These are phyloP conservation scores for Chondrostereum purpureum DNA, from an alignment of 1,284 basidiomycete genomes.

Conservation along the genomic window DNA sequence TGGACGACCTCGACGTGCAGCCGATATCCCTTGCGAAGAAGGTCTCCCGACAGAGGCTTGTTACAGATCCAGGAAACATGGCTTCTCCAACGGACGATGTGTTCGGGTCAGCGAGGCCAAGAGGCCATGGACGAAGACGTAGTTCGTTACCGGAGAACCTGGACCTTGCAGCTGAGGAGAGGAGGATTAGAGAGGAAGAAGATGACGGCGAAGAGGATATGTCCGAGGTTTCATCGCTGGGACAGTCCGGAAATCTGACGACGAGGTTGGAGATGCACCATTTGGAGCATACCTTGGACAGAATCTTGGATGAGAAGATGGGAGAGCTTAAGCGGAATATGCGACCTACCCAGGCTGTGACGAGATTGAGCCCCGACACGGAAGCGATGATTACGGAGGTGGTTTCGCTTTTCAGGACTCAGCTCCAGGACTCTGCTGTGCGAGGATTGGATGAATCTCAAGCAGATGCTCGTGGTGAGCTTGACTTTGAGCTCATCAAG, in stretches of 20 bases:
- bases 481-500: constrained; percentile 71
- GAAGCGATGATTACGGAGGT: constrained; percentile 62
- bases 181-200: not conserved
- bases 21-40: constrained; percentile 62
- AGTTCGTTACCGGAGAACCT: constrained; percentile 59
- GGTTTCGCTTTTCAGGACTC: constrained; percentile 57
- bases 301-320: constrained; percentile 62
- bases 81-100: constrained; percentile 37
- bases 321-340: constrained; percentile 42
- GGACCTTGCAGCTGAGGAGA: constrained; percentile 19
- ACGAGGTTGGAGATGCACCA: constrained; percentile 52
- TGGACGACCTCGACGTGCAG: constrained; percentile 55
- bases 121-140: constrained; percentile 36
- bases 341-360: constrained; percentile 17
- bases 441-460: constrained; percentile 57
- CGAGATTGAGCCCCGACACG: constrained; percentile 35
- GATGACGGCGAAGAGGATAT: constrained; percentile 18
- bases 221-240: constrained; percentile 26
- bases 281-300: constrained; percentile 51
- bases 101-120: constrained; percentile 33
- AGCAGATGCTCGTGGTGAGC: constrained; percentile 65
- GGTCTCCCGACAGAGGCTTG: constrained; percentile 42
- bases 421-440: constrained; percentile 55
- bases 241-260: constrained; percentile 46
- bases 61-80: constrained; percentile 46